Conservation (phyloP, 2,329 filamentous ascomycete species). For the Cyanodermella asteris region DNA sequence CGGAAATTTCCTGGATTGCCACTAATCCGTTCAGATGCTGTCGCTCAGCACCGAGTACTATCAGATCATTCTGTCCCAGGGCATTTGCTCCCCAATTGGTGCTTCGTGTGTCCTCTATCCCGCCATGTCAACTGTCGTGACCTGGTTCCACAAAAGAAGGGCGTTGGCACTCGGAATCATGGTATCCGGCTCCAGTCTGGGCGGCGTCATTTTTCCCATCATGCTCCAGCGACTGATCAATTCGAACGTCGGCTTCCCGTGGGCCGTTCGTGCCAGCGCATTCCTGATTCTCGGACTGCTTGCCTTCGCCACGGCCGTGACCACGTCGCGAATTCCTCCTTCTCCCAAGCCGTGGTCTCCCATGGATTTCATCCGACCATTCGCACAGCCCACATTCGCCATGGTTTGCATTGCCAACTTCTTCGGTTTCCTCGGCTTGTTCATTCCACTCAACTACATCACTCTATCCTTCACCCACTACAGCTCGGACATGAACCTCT, state of each 20-base stretch:
- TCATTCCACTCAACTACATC: constrained; percentile 32
- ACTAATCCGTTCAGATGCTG: no score
- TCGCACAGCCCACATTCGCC: constrained; percentile 25
- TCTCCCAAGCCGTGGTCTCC: constrained; percentile 21
- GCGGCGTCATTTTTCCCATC: constrained; percentile 18
- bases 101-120: constrained; percentile 26
- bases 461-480: constrained; percentile 21
- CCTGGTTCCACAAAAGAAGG: constrained; percentile 28
- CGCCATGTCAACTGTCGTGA: constrained; percentile 23
- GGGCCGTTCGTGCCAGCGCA: constrained; percentile 33
- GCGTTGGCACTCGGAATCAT: constrained; percentile 27
- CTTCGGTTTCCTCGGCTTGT: constrained; percentile 36
- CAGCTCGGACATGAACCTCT: constrained; percentile 26
- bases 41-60: constrained; percentile 25
- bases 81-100: constrained; percentile 25
- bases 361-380: constrained; percentile 23
- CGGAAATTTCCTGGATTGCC: no score
- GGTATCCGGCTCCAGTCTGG: constrained; percentile 27
- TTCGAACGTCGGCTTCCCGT: constrained; percentile 29
- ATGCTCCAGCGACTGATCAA: constrained; percentile 35
- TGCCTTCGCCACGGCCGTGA: constrained; percentile 28
- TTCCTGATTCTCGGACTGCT: constrained; percentile 39
- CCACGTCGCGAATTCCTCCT: constrained; percentile 23
- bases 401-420: constrained; percentile 26
- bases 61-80: constrained; percentile 28